phyloP scores from a whole-genome alignment of 1,284 basidiomycete species.

The Anthracocystis walkeri region DNA sequence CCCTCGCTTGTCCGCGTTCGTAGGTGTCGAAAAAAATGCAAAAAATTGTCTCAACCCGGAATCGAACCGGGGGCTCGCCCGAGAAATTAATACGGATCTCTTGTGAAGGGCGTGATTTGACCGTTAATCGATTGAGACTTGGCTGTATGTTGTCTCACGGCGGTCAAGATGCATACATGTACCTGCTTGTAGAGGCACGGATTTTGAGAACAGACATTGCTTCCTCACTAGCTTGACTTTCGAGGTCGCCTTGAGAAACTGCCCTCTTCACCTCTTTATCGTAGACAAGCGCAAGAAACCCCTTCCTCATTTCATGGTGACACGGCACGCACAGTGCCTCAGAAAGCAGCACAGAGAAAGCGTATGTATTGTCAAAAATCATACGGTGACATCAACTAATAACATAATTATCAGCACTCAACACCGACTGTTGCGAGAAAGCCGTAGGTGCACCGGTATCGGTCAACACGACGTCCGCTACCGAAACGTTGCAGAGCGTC shows the following conservation, averaged over 20 bases:
- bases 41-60: slow-evolving; percentile 36
- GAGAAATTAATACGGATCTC: neutral
- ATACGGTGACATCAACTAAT: slow-evolving; percentile 29
- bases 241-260: no score
- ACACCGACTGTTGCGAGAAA: slow-evolving; percentile 82
- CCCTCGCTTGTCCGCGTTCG: slow-evolving; percentile 4
- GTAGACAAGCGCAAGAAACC: neutral
- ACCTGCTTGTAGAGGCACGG: neutral
- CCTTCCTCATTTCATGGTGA: no score
- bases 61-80: slow-evolving; percentile 53
- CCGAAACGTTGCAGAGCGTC: slow-evolving; percentile 72
- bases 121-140: slow-evolving; percentile 47
- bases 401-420: slow-evolving; percentile 65
- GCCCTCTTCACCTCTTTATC: no score
- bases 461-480: slow-evolving; percentile 74
- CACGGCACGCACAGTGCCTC: neutral
- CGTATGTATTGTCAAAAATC: slow-evolving; percentile 8
- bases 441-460: slow-evolving; percentile 76
- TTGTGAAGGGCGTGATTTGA: slow-evolving; percentile 54
- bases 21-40: slow-evolving; percentile 5
- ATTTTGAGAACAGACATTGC: neutral
- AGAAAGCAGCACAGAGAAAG: neutral
- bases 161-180: neutral
- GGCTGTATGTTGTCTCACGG: neutral
- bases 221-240: neutral